Evolutionary conservation across 305 asterid genomes (phyloP), one percentile per base, ranked within the genome.

Genomic region (Stenogyne calaminthoides): DNA sequence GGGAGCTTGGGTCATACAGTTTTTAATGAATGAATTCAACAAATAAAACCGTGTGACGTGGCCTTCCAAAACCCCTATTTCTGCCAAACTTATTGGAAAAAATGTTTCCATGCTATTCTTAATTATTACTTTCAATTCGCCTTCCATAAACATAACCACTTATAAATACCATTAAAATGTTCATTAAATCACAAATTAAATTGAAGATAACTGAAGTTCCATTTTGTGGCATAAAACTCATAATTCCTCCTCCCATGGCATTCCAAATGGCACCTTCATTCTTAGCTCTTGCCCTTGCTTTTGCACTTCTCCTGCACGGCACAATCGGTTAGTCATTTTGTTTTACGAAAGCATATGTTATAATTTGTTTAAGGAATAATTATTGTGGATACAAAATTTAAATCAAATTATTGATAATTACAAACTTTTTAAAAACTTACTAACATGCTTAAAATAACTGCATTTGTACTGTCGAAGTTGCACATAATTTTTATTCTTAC

Each of bases 241-340:
- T 32, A 4, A 7, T 57, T 11, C 29, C n/a, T n/a, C n/a, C n/a
- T n/a, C n/a, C 47, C 67, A 87, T 87, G 92, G 87, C 88, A 22
- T 76, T 84, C 10, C 66, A 5, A 58, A 73, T 58, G 29, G 65
- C 72, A 56, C 75, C 56, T 14, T 58, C 68, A 4, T 8, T 86
- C 20, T 71, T 64, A 34, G 80, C 64, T 57, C 73, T 87, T 55
- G 81, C 66, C 47, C 74, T 86, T 42, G 81, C 74, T n/a, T 29
- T 77, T 3, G 66, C 80, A 20, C 70, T 79, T 9, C 75, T 62
- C 44, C 15, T 76, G 7, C 80, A 80, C 69, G 40, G 60, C 70
- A 64, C 57, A 7, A 11, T 36, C 22, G 91, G 88, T 86, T 6
- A 70, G 84, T 74, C 1, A 59, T n/a, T n/a, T n/a, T n/a, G n/a